Conservation (phyloP, 2,329 filamentous ascomycete species). For the Huntiella bhutanensis region DNA sequence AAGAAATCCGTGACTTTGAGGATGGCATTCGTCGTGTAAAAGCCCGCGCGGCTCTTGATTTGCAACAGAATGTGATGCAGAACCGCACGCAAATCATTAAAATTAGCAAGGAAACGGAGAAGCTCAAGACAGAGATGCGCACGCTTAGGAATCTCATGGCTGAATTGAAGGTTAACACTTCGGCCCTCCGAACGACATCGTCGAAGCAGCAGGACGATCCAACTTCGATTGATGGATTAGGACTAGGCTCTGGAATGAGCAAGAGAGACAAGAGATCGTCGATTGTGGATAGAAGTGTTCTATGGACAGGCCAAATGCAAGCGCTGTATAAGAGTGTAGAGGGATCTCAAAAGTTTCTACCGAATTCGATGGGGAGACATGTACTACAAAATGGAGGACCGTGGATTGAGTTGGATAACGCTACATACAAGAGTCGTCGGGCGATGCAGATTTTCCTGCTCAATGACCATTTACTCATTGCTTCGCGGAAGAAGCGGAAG, state of each 20-base stretch:
- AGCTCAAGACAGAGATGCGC: constrained; percentile 90
- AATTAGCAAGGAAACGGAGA: constrained; percentile 97
- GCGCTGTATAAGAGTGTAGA: constrained; percentile 94
- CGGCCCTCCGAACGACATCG: constrained; percentile 42
- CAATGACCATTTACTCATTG: constrained; percentile 85
- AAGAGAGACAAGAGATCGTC: constrained; percentile 76
- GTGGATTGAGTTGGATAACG: constrained; percentile 94
- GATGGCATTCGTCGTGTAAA: constrained; percentile 57
- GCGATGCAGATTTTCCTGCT: constrained; percentile 82
- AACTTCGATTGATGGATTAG: constrained; percentile 28
- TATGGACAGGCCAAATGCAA: constrained; percentile 55
- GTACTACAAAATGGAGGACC: constrained; percentile 81
- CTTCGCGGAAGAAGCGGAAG: constrained; percentile 82
- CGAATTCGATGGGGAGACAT: constrained; percentile 76
- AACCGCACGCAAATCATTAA: constrained; percentile 98
- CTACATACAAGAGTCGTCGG: constrained; percentile 83
- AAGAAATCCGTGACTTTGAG: constrained; percentile 71
- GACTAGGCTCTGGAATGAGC: constrained; percentile 34
- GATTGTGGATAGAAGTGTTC: constrained; percentile 48
- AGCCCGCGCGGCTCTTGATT: constrained; percentile 56
- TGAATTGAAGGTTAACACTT: constrained; percentile 67
- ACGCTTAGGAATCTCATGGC: constrained; percentile 79
- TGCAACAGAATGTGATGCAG: constrained; percentile 91
- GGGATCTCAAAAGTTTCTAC: constrained; percentile 90
- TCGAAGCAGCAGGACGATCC: constrained; percentile 26